phyloP scores from a whole-genome alignment of 2,329 filamentous ascomycete genomes.

The Blastomyces percursus region DNA sequence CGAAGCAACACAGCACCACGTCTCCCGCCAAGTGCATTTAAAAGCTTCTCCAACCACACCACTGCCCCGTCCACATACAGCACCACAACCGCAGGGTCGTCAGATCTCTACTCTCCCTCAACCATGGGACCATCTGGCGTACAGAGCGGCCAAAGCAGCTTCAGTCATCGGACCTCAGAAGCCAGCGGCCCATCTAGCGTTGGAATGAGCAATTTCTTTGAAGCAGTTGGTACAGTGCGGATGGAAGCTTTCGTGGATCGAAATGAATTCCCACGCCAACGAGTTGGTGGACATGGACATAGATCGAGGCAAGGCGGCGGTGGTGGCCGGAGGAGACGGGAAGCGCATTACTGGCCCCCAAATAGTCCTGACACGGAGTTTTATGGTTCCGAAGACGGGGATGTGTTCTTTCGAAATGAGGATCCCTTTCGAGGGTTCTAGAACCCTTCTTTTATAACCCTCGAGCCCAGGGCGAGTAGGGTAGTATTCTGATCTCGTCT shows the following conservation, averaged over 20 bases:
- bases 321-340: constrained; percentile 17
- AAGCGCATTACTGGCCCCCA: constrained; percentile 27
- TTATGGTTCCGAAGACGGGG: constrained; percentile 27
- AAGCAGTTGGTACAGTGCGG: constrained; percentile 77
- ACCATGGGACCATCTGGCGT: constrained; percentile 18
- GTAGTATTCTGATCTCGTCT: not conserved
- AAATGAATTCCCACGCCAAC: constrained; percentile 24
- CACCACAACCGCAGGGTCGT: constrained; percentile 48
- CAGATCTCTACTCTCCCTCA: constrained; percentile 43
- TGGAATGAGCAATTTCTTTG: constrained; percentile 56
- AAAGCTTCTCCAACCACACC: constrained; percentile 56
- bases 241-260: constrained; percentile 92
- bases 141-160: constrained; percentile 30
- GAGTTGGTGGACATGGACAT: not conserved
- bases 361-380: constrained; percentile 26
- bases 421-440: constrained; percentile 41
- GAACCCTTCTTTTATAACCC: constrained; percentile 9
- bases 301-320: constrained; percentile 16
- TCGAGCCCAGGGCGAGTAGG: not conserved
- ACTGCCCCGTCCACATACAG: constrained; percentile 37
- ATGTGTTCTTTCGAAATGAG: constrained; percentile 30
- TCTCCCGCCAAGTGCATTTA: constrained; percentile 55
- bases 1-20: constrained; percentile 80
- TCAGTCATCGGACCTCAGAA: constrained; percentile 44
- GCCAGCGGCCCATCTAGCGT: constrained; percentile 39